phyloP scores from a whole-genome alignment of 257 asterid genomes.

The Solanum pinnatisectum region DNA sequence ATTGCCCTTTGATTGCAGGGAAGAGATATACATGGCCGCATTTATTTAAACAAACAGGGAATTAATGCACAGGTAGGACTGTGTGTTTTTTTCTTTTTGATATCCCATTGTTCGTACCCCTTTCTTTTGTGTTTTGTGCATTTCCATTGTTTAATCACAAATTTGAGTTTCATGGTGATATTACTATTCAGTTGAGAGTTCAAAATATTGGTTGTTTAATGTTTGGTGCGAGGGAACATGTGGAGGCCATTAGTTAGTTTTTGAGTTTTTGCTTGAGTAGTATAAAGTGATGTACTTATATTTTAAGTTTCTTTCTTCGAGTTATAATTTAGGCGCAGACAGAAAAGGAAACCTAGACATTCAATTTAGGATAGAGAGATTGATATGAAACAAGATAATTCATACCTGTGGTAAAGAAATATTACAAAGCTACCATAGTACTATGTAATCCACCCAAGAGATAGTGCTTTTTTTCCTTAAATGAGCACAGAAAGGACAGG shows the following conservation, averaged over 20 bases:
- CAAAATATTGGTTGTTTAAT: background rate
- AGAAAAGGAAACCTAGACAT: background rate
- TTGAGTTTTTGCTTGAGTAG: background rate
- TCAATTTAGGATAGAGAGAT: background rate
- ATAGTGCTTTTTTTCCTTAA: background rate
- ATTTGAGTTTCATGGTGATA: background rate
- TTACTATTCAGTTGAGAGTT: background rate
- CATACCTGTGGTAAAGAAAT: background rate
- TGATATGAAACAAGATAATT: background rate
- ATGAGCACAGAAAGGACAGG: background rate
- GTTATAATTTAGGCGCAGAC: background rate
- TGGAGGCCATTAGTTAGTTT: background rate
- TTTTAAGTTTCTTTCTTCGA: background rate
- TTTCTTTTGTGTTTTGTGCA: background rate
- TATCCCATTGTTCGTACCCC: background rate
- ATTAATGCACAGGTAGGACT: conserved; percentile 82
- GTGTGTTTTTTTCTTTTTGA: background rate
- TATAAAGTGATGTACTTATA: background rate
- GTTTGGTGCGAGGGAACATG: background rate
- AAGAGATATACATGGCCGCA: conserved; percentile 75
- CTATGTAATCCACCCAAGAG: background rate
- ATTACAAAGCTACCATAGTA: background rate
- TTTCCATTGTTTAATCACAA: background rate
- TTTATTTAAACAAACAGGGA: conserved; percentile 91
- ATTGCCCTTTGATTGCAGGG: conserved; percentile 34